phyloP scores from a whole-genome alignment of 2,329 filamentous ascomycete species.

The Alternaria sp. region DNA sequence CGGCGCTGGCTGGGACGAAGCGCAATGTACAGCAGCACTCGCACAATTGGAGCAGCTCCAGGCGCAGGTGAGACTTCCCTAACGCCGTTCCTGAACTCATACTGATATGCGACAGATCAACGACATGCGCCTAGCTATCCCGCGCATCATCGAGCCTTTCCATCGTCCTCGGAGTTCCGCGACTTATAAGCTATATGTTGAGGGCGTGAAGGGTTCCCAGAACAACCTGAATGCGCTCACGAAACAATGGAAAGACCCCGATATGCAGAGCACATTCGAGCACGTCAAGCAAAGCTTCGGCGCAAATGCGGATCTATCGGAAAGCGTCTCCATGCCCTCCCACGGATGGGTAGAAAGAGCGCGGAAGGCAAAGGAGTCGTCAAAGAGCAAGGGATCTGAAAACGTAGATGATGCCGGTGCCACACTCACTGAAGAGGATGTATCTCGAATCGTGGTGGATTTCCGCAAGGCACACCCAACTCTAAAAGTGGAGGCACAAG shows the following conservation, averaged over 20 bases:
- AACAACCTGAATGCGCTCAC: constrained; percentile 50
- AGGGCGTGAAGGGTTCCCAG: constrained; percentile 47
- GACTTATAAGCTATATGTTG: constrained; percentile 51
- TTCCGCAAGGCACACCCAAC: constrained; percentile 35
- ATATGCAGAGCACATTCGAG: constrained; percentile 47
- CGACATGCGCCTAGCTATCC: constrained; percentile 53
- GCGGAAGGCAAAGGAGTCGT: constrained; percentile 26
- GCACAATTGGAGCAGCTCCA: constrained; percentile 56
- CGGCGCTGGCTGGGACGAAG: constrained; percentile 49
- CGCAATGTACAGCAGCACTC: constrained; percentile 53
- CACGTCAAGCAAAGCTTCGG: constrained; percentile 48
- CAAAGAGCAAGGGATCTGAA: constrained; percentile 16
- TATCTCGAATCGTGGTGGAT: constrained; percentile 33
- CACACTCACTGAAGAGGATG: constrained; percentile 30
- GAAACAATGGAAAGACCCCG: constrained; percentile 48
- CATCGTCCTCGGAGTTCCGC: constrained; percentile 36
- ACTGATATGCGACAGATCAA: constrained; percentile 48
- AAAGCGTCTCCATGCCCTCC: constrained; percentile 42
- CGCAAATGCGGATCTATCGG: constrained; percentile 49
- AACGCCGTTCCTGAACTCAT: not conserved
- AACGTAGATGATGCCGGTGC: constrained; percentile 17
- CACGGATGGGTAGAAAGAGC: constrained; percentile 52
- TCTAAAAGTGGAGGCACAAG: constrained; percentile 39
- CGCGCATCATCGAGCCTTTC: constrained; percentile 54
- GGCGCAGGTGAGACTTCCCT: constrained; percentile 46